Base-by-base conservation (phyloP, 768 basidiomycete genomes). In the Leccinum barrowsii region DNA sequence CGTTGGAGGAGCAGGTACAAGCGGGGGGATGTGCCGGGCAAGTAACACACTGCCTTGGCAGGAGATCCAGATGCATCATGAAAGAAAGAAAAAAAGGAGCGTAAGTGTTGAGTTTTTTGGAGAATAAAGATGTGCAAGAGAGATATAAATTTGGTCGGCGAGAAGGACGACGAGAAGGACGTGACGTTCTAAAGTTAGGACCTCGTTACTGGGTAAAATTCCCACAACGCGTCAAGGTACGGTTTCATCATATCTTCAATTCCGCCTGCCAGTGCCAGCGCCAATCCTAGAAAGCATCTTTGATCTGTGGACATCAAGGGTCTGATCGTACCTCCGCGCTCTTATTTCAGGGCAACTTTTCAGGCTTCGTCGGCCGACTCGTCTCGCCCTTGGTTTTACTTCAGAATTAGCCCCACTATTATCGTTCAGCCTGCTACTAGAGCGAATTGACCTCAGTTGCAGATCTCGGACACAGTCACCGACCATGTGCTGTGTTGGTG, bases 1-100 rank as follows among this genome's bases (percentile, higher is more conserved):
- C 74, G 68, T 77, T 75, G 8, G 80, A 60, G 40, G 72, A 64
- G 64, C 89, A 91, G 57, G 75, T 76, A 74, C 88, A 90, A 34
- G 75, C 58, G 1, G 72, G 76, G 0, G 77, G 74, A 46, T 80
- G 77, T 19, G 76, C 64, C 15, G 79, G 75, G 67, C 87, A 89
- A 44, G 71, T 54, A 37, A 84, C 75, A 65, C 85, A 87, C 63
- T 78, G 75, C 58, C 80, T 75, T 47, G 73, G 68, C 15, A 75
- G 65, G 44, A 81, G 76, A 62, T 70, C 70, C 50, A 74, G 11
- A 55, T 56, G 70, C 75, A 67, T 44, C 42, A 19, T 79, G 69
- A 63, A 34, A 50, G 54, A 60, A 50, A 56, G 2, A 54, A 66
- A 62, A 28, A 69, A 77, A 76, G 70, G 74, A 75, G 67, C 57